Base-by-base conservation (phyloP, 116 monocot genomes). In the Papilionanthe hybrid region DNA sequence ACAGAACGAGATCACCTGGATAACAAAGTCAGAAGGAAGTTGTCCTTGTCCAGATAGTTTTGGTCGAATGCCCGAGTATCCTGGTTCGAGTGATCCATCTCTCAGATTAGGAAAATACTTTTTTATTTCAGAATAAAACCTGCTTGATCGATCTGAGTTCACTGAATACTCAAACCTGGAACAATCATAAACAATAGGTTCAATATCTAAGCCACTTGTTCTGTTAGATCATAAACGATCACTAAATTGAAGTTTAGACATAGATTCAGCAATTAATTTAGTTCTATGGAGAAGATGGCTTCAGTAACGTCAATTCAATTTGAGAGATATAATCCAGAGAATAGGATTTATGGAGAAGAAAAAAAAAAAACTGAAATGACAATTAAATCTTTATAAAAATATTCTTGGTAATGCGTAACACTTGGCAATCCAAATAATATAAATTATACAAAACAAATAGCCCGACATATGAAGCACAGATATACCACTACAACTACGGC, bases 11-110 rank as follows among this genome's bases (percentile, higher is more conserved):
- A 44, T 49, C 28, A 96, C 96, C 93, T 98, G 97, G 80, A 94
- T 87, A 69, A 92, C 44, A 79, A 98, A 98, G 77, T 98, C 97
- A 37, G 78, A 66, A 29, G 89, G 81, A 78, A 92, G 81, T 56
- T 92, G 86, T 81, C 85, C 79, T 47, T 86, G 92, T 20, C 97
- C 94, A 60, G 85, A 90, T 79, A 98, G 88, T 82, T 91, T 98
- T 37, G 94, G 82, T 75, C 97, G 82, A 75, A 98, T 98, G 41
- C 97, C 97, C 42, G 94, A 91, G 83, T 98, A 98, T 82, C 94
- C 94, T 71, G 94, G 91, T 37, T 88, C 86, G 55, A 98, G 79
- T 18, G 82, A 84, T 58, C 85, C 91, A 81, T 94, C 93, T 78
- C 89, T 94, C 32, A 98, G 81, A 83, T 92, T 89, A 22, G 94